Evolutionary conservation across 192 early-diverging fungal genomes (phyloP).

Genomic region (Coemansia sp.): DNA sequence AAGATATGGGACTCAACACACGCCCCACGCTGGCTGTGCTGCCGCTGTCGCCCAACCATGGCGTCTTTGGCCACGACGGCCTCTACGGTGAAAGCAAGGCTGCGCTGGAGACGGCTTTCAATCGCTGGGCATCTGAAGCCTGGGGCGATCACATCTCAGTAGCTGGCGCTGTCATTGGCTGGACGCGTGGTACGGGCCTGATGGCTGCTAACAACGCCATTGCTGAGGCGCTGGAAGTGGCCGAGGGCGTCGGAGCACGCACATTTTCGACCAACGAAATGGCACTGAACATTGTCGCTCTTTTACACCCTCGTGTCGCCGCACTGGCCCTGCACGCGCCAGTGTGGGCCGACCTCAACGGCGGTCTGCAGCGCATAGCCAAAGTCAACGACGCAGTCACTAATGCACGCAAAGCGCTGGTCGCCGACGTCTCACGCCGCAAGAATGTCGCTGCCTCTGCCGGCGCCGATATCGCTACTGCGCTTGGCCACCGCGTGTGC

Average conservation of each 20-base stretch:
- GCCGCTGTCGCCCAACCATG: slow-evolving; percentile 96
- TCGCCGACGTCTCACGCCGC: not conserved
- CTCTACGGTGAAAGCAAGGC: slow-evolving; percentile 95
- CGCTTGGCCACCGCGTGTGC: slow-evolving; percentile 12
- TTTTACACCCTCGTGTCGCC: slow-evolving; percentile 80
- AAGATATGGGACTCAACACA: slow-evolving; percentile 65
- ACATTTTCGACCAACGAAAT: slow-evolving; percentile 93
- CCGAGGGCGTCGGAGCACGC: slow-evolving; percentile 81
- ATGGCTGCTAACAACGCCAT: slow-evolving; percentile 92
- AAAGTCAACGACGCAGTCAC: slow-evolving; percentile 23
- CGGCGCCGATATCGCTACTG: slow-evolving; percentile 16
- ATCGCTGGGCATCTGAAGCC: slow-evolving; percentile 85
- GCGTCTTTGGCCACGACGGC: slow-evolving; percentile 91
- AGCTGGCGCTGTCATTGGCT: slow-evolving; percentile 92
- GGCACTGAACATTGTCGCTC: slow-evolving; percentile 90
- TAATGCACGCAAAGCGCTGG: slow-evolving; percentile 8
- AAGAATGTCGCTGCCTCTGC: slow-evolving; percentile 14
- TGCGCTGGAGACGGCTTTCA: slow-evolving; percentile 88
- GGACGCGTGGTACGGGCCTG: slow-evolving; percentile 95
- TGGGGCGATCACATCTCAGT: slow-evolving; percentile 86
- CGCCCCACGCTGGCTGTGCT: slow-evolving; percentile 87
- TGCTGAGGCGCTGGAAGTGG: slow-evolving; percentile 62
- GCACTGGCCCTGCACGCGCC: slow-evolving; percentile 75
- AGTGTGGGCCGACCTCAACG: slow-evolving; percentile 96
- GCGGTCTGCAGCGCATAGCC: slow-evolving; percentile 83